A percentile compares a stretch with the other conserved stretches of the same genome.
Evolutionary conservation across 148 eudicot genomes (phyloP).

Genomic region (Rhododendron vialii): DNA sequence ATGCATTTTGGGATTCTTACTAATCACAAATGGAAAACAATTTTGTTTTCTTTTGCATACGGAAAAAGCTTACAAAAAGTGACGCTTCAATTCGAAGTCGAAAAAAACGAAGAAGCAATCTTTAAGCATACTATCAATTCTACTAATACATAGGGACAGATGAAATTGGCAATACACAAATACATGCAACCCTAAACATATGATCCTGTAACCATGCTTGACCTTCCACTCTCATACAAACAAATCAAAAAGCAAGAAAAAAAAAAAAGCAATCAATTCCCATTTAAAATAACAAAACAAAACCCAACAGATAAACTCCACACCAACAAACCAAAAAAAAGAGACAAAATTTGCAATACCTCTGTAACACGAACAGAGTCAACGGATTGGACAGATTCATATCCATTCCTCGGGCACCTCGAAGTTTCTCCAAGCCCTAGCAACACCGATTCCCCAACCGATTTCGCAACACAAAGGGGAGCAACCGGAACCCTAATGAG

Average conservation of each 20-base stretch:
- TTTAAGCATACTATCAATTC: not conserved
- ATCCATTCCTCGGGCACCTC: slow-evolving; percentile 30
- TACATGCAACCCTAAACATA: too few relatives aligned
- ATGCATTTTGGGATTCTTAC: too few relatives aligned
- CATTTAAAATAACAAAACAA: not conserved
- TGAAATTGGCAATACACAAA: not conserved
- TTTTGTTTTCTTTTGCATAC: not conserved
- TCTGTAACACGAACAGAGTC: slow-evolving; percentile 43
- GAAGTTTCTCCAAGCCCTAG: slow-evolving; percentile 40
- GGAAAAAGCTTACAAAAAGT: too few relatives aligned
- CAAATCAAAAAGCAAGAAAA: not conserved
- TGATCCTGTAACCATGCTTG: not conserved
- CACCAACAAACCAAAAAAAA: not conserved
- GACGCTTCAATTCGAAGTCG: too few relatives aligned
- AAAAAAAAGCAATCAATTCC: not conserved
- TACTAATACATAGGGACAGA: not conserved
- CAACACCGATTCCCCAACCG: slow-evolving; percentile 43
- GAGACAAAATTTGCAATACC: slow-evolving; percentile 30
- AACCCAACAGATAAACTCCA: not conserved
- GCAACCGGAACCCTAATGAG: slow-evolving; percentile 32
- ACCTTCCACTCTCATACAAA: not conserved
- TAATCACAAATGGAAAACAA: not conserved
- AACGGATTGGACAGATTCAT: slow-evolving; percentile 9
- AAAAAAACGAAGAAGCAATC: not conserved
- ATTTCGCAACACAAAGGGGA: slow-evolving; percentile 33